phyloP scores from a whole-genome alignment of 371 early-diverging fungal genomes.

The Nematocida ironsii region DNA sequence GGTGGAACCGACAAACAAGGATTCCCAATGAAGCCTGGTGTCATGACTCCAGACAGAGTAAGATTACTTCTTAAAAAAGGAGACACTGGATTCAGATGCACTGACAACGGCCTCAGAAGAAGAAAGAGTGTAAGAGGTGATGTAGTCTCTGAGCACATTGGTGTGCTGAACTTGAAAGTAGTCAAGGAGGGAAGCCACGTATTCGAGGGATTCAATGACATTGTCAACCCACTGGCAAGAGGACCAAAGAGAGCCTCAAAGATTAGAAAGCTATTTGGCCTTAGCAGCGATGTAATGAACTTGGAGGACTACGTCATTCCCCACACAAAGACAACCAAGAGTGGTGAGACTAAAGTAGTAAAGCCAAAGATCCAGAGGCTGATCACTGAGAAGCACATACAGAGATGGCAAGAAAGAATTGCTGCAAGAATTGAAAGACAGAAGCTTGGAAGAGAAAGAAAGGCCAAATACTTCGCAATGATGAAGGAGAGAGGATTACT shows the following conservation, averaged over 20 bases:
- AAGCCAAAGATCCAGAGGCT: slow-evolving; percentile 60
- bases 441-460: slow-evolving; percentile 12
- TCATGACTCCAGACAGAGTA: slow-evolving; percentile 84
- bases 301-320: slow-evolving; percentile 85
- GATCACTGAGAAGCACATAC: slow-evolving; percentile 48
- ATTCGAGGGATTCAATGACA: slow-evolving; percentile 91
- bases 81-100: slow-evolving; percentile 95
- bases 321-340: slow-evolving; percentile 37
- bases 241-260: slow-evolving; percentile 95
- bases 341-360: slow-evolving; percentile 11
- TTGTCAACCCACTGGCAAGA: slow-evolving; percentile 81
- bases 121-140: slow-evolving; percentile 97
- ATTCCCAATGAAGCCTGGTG: slow-evolving; percentile 80
- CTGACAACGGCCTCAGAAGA: slow-evolving; percentile 92
- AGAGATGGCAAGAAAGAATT: slow-evolving; percentile 48
- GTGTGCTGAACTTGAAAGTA: slow-evolving; percentile 85
- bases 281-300: slow-evolving; percentile 90
- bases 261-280: slow-evolving; percentile 90
- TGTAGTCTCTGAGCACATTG: slow-evolving; percentile 88
- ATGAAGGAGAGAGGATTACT: slow-evolving; percentile 47
- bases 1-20: slow-evolving; percentile 99
- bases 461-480: slow-evolving; percentile 51
- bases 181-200: slow-evolving; percentile 89
- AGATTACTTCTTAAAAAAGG: slow-evolving; percentile 87
- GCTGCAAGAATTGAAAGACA: slow-evolving; percentile 36